Percentiles rank a stretch among this genome's conserved stretches.
phyloP scores from a whole-genome alignment of 441 rosid genomes.

The Biscutella auriculata region DNA sequence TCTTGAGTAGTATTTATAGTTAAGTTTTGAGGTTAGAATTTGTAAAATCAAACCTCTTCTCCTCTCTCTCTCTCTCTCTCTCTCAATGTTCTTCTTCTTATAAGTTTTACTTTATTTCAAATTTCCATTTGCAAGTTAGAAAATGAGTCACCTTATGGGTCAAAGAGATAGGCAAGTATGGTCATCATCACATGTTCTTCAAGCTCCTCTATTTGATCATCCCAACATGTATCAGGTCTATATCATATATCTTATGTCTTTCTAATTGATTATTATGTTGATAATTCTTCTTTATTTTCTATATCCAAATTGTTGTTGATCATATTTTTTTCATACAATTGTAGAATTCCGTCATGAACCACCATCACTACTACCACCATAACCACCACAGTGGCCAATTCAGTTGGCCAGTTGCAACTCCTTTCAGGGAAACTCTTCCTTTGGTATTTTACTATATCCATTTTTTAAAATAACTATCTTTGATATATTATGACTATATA shows the following conservation, averaged over 20 bases:
- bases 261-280: not conserved
- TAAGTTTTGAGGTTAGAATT: constrained; percentile 71
- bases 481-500: too few species aligned
- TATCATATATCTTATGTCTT: not conserved
- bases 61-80: not conserved
- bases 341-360: constrained; percentile 7
- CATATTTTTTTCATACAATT: not conserved
- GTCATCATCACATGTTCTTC: constrained; percentile 37
- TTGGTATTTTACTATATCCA: not conserved
- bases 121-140: not conserved
- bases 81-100: constrained; percentile 12
- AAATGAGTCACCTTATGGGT: constrained; percentile 26
- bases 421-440: not conserved
- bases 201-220: constrained; percentile 34
- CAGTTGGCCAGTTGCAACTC: not conserved
- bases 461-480: too few species aligned
- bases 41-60: constrained; percentile 24
- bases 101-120: not conserved
- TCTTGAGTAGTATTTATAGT: constrained; percentile 34
- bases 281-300: not conserved
- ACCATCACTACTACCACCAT: not conserved
- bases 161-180: constrained; percentile 43
- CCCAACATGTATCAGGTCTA: constrained; percentile 22
- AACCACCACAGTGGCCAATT: not conserved
- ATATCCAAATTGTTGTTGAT: not conserved